phyloP scores from a whole-genome alignment of 495 filamentous ascomycete species.

The Neurospora terricola region DNA sequence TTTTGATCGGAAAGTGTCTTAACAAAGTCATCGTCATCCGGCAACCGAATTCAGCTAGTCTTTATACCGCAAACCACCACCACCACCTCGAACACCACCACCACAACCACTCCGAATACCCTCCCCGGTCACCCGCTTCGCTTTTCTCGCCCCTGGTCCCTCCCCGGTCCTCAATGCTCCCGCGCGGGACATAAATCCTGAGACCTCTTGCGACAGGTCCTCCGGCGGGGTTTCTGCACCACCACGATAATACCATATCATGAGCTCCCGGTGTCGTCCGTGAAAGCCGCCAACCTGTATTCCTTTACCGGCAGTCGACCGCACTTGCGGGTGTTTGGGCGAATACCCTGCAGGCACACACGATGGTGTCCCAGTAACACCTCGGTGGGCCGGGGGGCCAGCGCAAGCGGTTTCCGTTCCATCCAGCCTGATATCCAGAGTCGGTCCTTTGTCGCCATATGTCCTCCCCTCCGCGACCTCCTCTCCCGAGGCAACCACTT shows the following conservation, averaged over 20 bases:
- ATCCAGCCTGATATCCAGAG: not conserved
- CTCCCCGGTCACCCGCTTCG: not conserved
- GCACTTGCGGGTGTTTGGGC: conserved; percentile 41
- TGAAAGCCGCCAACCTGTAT: conserved; percentile 36
- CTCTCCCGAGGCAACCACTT: not conserved
- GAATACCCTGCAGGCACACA: conserved; percentile 36
- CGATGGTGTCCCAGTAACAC: conserved; percentile 41
- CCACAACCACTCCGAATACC: not conserved
- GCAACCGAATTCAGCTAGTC: not conserved
- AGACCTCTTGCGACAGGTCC: not conserved
- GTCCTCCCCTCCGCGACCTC: not conserved
- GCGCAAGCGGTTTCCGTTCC: conserved; percentile 11
- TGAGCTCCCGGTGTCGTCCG: conserved; percentile 16
- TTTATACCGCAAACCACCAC: not conserved
- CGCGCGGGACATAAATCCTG: not conserved
- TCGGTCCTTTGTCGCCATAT: not conserved
- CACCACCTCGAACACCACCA: not conserved
- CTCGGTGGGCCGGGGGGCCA: conserved; percentile 43
- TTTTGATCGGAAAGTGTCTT: not conserved
- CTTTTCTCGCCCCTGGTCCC: not conserved
- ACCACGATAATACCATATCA: conserved; percentile 15
- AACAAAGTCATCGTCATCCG: not conserved
- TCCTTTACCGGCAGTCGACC: conserved; percentile 26
- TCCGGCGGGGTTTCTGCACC: conserved; percentile 1
- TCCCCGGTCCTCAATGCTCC: not conserved